Conservation (phyloP, 2,329 filamentous ascomycete species). For the Chrysosphaeria jannelii region DNA sequence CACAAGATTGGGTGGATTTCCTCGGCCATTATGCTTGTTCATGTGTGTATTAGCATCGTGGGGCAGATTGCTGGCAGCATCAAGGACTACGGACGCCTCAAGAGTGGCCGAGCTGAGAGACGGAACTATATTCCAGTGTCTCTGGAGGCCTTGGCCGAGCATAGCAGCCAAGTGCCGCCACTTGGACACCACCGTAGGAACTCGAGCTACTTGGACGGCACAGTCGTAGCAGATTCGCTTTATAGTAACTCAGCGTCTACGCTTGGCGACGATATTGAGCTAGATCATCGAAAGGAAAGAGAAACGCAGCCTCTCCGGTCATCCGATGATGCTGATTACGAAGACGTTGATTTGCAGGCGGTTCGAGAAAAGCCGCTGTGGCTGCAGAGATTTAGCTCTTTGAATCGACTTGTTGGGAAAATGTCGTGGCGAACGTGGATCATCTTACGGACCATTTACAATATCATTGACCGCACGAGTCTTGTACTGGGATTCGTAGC, state of each 20-base stretch:
- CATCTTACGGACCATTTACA: conserved; percentile 27
- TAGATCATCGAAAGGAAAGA: conserved; percentile 17
- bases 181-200: conserved; percentile 16
- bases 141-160: conserved; percentile 20
- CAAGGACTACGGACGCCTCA: conserved; percentile 4
- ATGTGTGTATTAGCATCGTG: conserved; percentile 37
- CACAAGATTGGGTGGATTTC: conserved; percentile 66
- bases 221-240: conserved; percentile 34
- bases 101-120: conserved; percentile 13
- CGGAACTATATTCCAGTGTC: conserved; percentile 32
- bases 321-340: conserved; percentile 9
- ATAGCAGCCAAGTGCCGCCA: conserved; percentile 9
- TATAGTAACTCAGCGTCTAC: conserved; percentile 34
- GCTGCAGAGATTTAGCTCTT: conserved; percentile 18
- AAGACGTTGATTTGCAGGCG: conserved; percentile 13
- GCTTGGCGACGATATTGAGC: conserved; percentile 14
- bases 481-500: conserved; percentile 49
- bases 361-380: conserved; percentile 10
- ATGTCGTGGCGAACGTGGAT: conserved; percentile 25
- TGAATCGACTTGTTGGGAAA: conserved; percentile 21
- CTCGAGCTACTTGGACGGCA: conserved; percentile 48
- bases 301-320: conserved; percentile 15
- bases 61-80: conserved; percentile 24
- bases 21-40: conserved; percentile 39
- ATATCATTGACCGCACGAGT: conserved; percentile 44